Conservation (phyloP, 2,329 filamentous ascomycete species). For the Scorias spongiosa region DNA sequence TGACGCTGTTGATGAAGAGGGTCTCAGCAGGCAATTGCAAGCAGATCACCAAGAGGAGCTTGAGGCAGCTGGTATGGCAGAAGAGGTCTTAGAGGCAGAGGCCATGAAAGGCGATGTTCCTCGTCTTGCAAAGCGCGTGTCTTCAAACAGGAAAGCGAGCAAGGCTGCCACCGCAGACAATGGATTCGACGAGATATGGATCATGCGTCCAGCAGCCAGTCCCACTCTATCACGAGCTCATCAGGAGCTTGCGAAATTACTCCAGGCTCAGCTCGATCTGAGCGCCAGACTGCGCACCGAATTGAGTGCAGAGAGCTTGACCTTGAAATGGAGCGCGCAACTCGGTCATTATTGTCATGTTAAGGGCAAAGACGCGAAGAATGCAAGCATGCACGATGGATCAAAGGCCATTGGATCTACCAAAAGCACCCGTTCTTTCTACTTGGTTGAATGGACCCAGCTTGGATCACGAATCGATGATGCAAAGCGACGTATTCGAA, state of each 20-base stretch:
- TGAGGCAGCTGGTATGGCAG: slow-evolving; percentile 57
- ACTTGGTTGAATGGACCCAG: slow-evolving; percentile 67
- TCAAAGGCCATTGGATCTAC: slow-evolving; percentile 55
- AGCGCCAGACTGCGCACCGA: slow-evolving; percentile 45
- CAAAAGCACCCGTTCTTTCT: slow-evolving; percentile 72
- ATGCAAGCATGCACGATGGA: slow-evolving; percentile 26
- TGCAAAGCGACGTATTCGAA: slow-evolving; percentile 58
- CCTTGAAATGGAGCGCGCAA: slow-evolving; percentile 71
- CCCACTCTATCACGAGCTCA: slow-evolving; percentile 52
- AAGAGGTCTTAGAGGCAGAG: slow-evolving; percentile 53
- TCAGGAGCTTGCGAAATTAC: slow-evolving; percentile 44
- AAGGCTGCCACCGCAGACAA: slow-evolving; percentile 5
- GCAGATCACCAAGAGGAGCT: slow-evolving; percentile 57
- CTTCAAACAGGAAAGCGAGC: slow-evolving; percentile 6
- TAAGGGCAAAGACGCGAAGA: slow-evolving; percentile 57
- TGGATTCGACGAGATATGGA: slow-evolving; percentile 39
- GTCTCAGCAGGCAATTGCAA: slow-evolving; percentile 64
- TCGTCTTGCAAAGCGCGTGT: slow-evolving; percentile 9
- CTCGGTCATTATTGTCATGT: slow-evolving; percentile 85
- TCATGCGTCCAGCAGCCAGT: slow-evolving; percentile 54
- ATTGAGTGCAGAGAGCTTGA: slow-evolving; percentile 44
- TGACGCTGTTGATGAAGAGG: slow-evolving; percentile 80
- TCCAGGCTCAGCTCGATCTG: slow-evolving; percentile 45
- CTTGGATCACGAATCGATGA: slow-evolving; percentile 71
- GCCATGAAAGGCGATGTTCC: slow-evolving; percentile 39